Evolutionary conservation across 306 rosid species (phyloP).

Genomic region (Quercus bicolor): DNA sequence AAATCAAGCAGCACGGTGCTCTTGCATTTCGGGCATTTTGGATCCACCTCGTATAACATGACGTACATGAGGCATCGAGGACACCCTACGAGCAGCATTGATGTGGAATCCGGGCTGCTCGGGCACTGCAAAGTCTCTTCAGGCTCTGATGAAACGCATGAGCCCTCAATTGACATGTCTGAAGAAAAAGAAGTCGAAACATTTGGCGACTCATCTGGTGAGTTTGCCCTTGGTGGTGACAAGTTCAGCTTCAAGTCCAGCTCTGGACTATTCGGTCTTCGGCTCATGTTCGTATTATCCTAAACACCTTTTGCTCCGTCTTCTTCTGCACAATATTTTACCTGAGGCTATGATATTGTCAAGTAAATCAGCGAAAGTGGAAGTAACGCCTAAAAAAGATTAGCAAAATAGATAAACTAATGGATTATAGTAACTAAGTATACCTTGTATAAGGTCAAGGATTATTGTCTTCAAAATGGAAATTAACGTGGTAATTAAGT

Average conservation of each 20-base stretch:
- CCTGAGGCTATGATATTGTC: neutral
- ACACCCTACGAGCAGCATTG: slow-evolving; percentile 43
- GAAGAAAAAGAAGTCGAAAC: slow-evolving; percentile 7
- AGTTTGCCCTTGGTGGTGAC: slow-evolving; percentile 19
- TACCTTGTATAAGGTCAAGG: neutral
- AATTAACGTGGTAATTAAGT: too few species aligned
- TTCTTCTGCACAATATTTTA: too few species aligned
- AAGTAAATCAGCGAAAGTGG: too few species aligned
- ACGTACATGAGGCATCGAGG: slow-evolving; percentile 63
- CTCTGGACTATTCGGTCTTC: slow-evolving; percentile 27
- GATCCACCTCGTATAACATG: slow-evolving; percentile 38
- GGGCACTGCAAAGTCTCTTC: slow-evolving; percentile 5
- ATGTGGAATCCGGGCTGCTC: neutral
- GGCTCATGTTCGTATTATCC: slow-evolving; percentile 17
- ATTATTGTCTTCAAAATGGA: neutral
- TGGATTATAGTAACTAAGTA: too few species aligned
- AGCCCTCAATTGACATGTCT: slow-evolving; percentile 30
- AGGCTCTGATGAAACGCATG: slow-evolving; percentile 43
- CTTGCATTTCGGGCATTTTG: slow-evolving; percentile 59
- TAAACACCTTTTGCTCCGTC: too few species aligned
- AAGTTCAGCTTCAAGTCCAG: slow-evolving; percentile 36
- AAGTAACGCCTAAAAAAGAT: neutral
- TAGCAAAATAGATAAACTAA: neutral
- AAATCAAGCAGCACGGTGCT: slow-evolving; percentile 46
- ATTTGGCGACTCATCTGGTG: neutral